phyloP scores from a whole-genome alignment of 2,329 filamentous ascomycete species.

The Neonectria magnoliae region DNA sequence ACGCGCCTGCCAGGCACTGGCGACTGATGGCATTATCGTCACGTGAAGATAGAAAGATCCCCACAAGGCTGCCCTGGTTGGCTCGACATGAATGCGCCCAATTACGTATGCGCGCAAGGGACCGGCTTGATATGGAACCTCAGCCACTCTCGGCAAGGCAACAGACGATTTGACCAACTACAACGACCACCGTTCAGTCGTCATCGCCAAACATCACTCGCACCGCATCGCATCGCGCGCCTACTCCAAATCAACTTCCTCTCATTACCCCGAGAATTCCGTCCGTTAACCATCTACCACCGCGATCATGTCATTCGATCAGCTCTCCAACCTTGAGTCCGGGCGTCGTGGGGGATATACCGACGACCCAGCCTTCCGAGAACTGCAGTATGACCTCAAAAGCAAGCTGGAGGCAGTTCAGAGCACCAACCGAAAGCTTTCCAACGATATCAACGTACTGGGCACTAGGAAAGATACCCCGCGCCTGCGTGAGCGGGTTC shows the following conservation, averaged over 20 bases:
- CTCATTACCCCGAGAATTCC: conserved; percentile 11
- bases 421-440: conserved; percentile 85
- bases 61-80: conserved; percentile 32
- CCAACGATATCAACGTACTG: conserved; percentile 83
- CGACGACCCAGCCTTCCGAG: conserved; percentile 93
- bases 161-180: conserved; percentile 36
- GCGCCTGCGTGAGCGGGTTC: conserved; percentile 88
- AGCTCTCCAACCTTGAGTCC: conserved; percentile 84
- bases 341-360: conserved; percentile 80
- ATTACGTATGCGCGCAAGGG: conserved; percentile 45
- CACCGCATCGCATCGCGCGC: conserved; percentile 17
- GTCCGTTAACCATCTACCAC: not conserved
- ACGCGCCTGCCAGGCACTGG: conserved; percentile 32
- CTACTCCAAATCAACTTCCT: conserved; percentile 4
- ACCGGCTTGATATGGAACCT: conserved; percentile 27
- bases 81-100: conserved; percentile 23
- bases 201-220: conserved; percentile 12
- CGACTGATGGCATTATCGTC: conserved; percentile 35
- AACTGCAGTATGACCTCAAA: conserved; percentile 83
- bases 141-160: conserved; percentile 40
- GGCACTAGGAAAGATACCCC: conserved; percentile 93
- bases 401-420: conserved; percentile 90
- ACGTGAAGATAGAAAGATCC: conserved; percentile 44
- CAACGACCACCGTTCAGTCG: conserved; percentile 11
- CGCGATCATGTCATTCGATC: conserved; percentile 85